These are phyloP conservation scores for Microcyclospora tardicrescens DNA, from an alignment of 2,329 filamentous ascomycete species.

Conservation along the genomic window DNA sequence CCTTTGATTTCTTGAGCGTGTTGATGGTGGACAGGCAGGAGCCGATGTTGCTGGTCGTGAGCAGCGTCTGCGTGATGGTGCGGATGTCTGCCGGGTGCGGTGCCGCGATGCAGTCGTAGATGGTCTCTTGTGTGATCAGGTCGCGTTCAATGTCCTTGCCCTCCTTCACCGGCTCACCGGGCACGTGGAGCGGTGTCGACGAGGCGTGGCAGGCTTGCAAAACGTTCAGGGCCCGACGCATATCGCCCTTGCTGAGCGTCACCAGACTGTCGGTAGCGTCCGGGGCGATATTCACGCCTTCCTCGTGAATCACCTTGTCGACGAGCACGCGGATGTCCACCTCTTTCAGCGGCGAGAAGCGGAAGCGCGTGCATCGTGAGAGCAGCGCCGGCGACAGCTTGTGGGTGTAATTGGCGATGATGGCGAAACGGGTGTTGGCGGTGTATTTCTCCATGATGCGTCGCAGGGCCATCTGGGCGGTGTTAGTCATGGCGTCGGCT, in stretches of 20 bases:
- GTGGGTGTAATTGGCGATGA: conserved; percentile 98
- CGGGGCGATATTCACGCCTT: conserved; percentile 67
- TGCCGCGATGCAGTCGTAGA: conserved; percentile 95
- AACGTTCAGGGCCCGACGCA: conserved; percentile 88
- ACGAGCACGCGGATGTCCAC: conserved; percentile 72
- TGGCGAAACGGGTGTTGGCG: conserved; percentile 91
- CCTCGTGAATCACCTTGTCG: conserved; percentile 78
- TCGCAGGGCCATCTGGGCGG: conserved; percentile 91
- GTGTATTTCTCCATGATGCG: conserved; percentile 99
- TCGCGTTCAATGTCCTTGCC: conserved; percentile 58
- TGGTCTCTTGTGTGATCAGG: conserved; percentile 77
- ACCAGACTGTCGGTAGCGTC: conserved; percentile 78
- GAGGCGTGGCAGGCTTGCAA: conserved; percentile 93
- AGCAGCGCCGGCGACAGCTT: conserved; percentile 88
- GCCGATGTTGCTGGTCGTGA: conserved; percentile 76
- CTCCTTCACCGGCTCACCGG: conserved; percentile 32
- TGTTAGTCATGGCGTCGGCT: conserved; percentile 99
- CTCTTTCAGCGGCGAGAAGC: conserved; percentile 88
- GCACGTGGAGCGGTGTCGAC: conserved; percentile 47
- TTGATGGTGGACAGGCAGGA: conserved; percentile 82
- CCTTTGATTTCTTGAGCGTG: conserved; percentile 70
- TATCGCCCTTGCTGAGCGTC: conserved; percentile 82
- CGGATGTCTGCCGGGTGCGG: conserved; percentile 81
- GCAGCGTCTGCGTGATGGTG: conserved; percentile 69
- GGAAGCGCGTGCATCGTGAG: conserved; percentile 85